Base-by-base conservation (phyloP, 352 stramenopile genomes). In the Globisporangium uncinulatum region DNA sequence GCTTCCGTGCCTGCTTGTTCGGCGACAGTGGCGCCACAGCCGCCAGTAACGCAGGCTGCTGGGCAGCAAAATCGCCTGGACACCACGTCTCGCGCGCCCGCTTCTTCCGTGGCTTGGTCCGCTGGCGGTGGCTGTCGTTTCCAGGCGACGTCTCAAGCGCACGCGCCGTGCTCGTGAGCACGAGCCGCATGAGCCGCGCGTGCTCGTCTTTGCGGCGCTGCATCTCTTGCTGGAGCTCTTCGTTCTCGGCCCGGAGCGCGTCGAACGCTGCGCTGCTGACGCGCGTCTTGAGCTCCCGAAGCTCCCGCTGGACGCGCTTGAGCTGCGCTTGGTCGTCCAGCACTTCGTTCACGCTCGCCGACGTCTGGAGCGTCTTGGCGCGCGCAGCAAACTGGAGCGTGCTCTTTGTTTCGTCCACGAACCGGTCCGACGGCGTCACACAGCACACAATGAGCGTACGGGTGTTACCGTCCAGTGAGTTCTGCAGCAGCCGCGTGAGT, bases 371-470 rank as follows among this genome's bases (percentile, higher is more conserved):
- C 39, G 74, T 92, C 66, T 98, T 98, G 54, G 92, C 92, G 17
- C 92, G 83, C 17, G 94, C 86, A 11, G 92, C 92, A 54, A 97
- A 98, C 67, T 97, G 92, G 45, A 98, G 57, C 51, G 92, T 98
- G 19, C 81, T 95, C 54, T 91, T 83, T 37, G 89, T 96, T 51
- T 94, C 83, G 46, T 94, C 83, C 13, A 88, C 24, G 58, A 76
- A 88, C 36, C 77, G 70, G 51, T 90, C 81, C n/a, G 79, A 85
- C 1, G 81, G 79, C 19, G 79, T 89, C 31, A 89, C 82, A 41
- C 79, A 92, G 59, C 79, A 92, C 15, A 97, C 77, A 55, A 97
- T 97, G 32, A 97, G 75, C 51, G 88, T 97, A 34, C 89, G 87
- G 34, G 86, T 96, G 70, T 97, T 97, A 17, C 87, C 92, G 17